Conservation (phyloP, 2,329 filamentous ascomycete species). For the Colletotrichum sidae region DNA sequence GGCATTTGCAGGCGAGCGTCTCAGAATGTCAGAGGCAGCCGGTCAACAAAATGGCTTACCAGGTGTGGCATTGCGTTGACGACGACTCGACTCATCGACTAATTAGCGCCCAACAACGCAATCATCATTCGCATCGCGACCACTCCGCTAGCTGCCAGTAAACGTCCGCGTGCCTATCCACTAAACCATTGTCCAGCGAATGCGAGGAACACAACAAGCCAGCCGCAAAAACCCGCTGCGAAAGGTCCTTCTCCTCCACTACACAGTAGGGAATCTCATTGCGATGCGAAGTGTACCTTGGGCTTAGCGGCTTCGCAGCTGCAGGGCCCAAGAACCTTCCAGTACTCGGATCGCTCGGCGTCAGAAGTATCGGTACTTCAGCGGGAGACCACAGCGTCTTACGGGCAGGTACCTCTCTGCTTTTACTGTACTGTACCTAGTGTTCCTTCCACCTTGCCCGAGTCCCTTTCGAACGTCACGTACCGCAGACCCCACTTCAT, state of each 20-base stretch:
- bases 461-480: not conserved
- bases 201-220: constrained; percentile 11
- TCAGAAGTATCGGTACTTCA: constrained; percentile 28
- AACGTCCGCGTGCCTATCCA: constrained; percentile 21
- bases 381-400: too few relatives aligned
- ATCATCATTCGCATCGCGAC: constrained; percentile 8
- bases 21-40: constrained; percentile 4
- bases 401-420: not conserved
- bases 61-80: constrained; percentile 30
- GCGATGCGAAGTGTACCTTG: too few relatives aligned
- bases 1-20: too few relatives aligned
- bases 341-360: constrained; percentile 18
- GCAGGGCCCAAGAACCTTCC: constrained; percentile 7
- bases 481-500: not conserved
- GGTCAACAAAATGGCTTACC: constrained; percentile 2
- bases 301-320: not conserved
- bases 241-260: too few relatives aligned
- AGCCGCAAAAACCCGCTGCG: not conserved
- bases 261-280: too few relatives aligned
- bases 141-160: not conserved
- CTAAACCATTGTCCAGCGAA: constrained; percentile 10
- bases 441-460: constrained; percentile 1
- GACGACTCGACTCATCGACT: constrained; percentile 20
- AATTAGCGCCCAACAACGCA: constrained; percentile 19
- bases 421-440: too few relatives aligned